Evolutionary conservation across 345 rosid genomes (phyloP).

Genomic region (Streptanthus diversifolius): DNA sequence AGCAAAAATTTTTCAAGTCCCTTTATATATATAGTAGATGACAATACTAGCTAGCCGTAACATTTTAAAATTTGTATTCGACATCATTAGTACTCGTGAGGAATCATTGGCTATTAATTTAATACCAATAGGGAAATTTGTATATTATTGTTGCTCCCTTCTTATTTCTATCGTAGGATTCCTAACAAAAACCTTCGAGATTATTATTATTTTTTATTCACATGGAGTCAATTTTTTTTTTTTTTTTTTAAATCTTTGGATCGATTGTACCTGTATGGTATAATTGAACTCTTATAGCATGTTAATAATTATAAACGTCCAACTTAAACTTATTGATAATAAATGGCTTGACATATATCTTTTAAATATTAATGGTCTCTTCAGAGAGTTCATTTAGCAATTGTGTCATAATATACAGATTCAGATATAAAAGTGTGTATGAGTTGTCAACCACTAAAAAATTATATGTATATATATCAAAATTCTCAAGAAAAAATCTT

Average conservation of each 20-base stretch:
- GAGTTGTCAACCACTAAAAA: background rate
- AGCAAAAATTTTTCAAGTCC: background rate
- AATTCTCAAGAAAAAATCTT: background rate
- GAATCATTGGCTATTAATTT: background rate
- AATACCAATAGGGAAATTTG: background rate
- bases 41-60: background rate
- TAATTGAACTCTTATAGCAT: background rate
- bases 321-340: background rate
- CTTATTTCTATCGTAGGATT: background rate
- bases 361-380: background rate
- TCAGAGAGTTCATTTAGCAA: background rate
- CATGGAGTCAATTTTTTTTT: background rate
- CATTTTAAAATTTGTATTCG: background rate
- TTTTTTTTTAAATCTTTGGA: background rate
- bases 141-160: background rate
- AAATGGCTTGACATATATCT: background rate
- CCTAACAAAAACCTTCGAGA: background rate
- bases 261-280: background rate
- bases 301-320: background rate
- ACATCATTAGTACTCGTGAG: background rate
- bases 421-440: background rate
- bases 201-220: background rate
- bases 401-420: background rate
- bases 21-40: background rate
- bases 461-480: background rate